Conservation (phyloP, 768 basidiomycete species). For the Kwoniella pini region DNA sequence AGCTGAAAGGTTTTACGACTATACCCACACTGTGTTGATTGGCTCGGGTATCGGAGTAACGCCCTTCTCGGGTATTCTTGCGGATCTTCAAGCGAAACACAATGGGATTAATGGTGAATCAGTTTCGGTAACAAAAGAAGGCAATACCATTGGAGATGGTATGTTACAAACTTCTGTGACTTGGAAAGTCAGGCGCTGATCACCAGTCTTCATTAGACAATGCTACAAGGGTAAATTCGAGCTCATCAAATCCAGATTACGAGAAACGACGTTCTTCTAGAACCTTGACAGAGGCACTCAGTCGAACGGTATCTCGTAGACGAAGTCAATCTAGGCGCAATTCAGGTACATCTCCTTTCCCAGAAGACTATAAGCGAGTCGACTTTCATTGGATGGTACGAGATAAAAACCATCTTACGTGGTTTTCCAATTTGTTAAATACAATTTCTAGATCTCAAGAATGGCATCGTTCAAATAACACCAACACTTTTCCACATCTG, state of each 20-base stretch:
- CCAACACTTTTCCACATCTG: conserved; percentile 11
- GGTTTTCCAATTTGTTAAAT: conserved; percentile 35
- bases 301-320: conserved; percentile 15
- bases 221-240: too few relatives aligned
- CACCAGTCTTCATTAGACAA: too few relatives aligned
- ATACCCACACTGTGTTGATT: conserved; percentile 29
- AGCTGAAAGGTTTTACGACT: conserved; percentile 34
- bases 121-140: too few relatives aligned
- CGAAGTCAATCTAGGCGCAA: neutral
- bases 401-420: conserved; percentile 28
- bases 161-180: too few relatives aligned
- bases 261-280: too few relatives aligned
- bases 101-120: conserved; percentile 24
- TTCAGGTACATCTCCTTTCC: conserved; percentile 4
- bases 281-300: neutral
- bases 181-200: too few relatives aligned
- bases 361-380: conserved; percentile 23
- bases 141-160: too few relatives aligned
- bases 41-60: conserved; percentile 34
- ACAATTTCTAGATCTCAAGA: conserved; percentile 22
- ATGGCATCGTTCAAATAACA: conserved; percentile 20
- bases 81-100: conserved; percentile 28
- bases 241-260: too few relatives aligned
- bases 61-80: conserved; percentile 33
- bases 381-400: conserved; percentile 40